Percentiles rank a stretch among this genome's conserved stretches.
Evolutionary conservation across 2,329 filamentous ascomycete species (phyloP).

Genomic region (Penicillium sp.): DNA sequence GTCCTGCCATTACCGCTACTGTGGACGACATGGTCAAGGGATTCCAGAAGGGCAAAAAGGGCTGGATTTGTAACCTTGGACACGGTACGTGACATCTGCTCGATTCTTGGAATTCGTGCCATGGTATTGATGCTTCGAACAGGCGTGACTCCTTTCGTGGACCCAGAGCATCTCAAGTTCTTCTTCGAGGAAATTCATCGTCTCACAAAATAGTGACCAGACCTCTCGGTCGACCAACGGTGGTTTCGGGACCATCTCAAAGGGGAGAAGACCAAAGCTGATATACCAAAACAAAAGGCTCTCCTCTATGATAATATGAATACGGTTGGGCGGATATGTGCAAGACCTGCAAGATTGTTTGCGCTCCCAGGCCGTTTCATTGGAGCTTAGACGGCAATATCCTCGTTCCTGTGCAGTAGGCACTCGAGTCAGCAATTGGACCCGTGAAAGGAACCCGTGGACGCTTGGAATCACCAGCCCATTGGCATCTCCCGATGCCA

Average conservation of each 20-base stretch:
- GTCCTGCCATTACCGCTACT: constrained; percentile 72
- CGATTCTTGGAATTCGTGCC: constrained; percentile 5
- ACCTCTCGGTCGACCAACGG: background rate
- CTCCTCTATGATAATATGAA: too few relatives aligned
- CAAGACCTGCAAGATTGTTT: background rate
- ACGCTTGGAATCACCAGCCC: too few relatives aligned
- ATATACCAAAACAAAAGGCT: too few relatives aligned
- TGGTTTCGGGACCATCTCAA: too few relatives aligned
- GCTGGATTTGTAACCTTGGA: constrained; percentile 96
- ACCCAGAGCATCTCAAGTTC: constrained; percentile 88
- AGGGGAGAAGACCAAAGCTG: too few relatives aligned
- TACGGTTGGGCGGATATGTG: too few relatives aligned
- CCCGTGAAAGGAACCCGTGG: too few relatives aligned
- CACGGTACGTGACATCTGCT: constrained; percentile 66
- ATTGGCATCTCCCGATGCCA: background rate
- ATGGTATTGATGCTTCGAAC: constrained; percentile 24
- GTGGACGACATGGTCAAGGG: constrained; percentile 85
- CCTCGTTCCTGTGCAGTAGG: constrained; percentile 52
- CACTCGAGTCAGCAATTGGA: too few relatives aligned
- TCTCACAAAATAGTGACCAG: constrained; percentile 30
- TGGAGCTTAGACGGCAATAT: constrained; percentile 51
- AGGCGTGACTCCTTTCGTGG: constrained; percentile 92
- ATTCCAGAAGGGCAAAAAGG: constrained; percentile 77
- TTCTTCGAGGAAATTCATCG: constrained; percentile 92
- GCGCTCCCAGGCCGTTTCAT: background rate